Percentiles rank a stretch among this genome's conserved stretches.
Conservation (phyloP, 805 yeast species). For the Wickerhamiella allomyrinae region DNA sequence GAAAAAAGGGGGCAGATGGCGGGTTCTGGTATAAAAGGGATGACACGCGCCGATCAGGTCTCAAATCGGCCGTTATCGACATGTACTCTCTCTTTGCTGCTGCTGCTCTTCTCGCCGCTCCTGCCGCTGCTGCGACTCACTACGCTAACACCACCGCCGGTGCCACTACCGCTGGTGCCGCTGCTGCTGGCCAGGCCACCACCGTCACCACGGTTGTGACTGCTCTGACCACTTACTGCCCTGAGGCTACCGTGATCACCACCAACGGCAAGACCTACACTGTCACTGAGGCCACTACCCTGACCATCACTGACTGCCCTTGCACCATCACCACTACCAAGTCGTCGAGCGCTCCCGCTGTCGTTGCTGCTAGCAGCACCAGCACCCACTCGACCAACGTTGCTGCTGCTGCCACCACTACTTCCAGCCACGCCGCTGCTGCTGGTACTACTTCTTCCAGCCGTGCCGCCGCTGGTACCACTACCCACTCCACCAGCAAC, state of each 20-base stretch:
- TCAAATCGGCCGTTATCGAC: neutral
- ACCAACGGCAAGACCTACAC: slow-evolving; percentile 24
- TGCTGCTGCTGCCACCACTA: neutral
- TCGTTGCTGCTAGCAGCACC: too few relatives aligned
- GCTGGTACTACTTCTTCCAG: neutral
- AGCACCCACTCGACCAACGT: neutral
- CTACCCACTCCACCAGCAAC: too few relatives aligned
- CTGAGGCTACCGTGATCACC: slow-evolving; percentile 46
- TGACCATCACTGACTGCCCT: slow-evolving; percentile 80
- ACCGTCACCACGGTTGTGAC: slow-evolving; percentile 12
- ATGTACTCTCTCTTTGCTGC: neutral
- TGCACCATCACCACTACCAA: too few relatives aligned
- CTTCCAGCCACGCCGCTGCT: neutral
- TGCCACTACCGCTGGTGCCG: slow-evolving; percentile 16
- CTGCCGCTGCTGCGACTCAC: neutral
- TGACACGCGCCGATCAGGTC: too few relatives aligned
- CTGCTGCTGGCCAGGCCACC: slow-evolving; percentile 1
- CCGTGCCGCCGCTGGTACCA: neutral
- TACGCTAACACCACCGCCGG: slow-evolving; percentile 24
- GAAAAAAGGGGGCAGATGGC: neutral
- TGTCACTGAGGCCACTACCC: slow-evolving; percentile 61
- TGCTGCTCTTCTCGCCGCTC: neutral
- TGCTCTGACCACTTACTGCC: slow-evolving; percentile 62
- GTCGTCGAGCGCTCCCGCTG: too few relatives aligned
- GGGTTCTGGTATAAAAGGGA: neutral